A percentile compares a stretch with the other conserved stretches of the same genome.
phyloP scores from a whole-genome alignment of 2,329 filamentous ascomycete species.

The Tricladium varicosporioides region DNA sequence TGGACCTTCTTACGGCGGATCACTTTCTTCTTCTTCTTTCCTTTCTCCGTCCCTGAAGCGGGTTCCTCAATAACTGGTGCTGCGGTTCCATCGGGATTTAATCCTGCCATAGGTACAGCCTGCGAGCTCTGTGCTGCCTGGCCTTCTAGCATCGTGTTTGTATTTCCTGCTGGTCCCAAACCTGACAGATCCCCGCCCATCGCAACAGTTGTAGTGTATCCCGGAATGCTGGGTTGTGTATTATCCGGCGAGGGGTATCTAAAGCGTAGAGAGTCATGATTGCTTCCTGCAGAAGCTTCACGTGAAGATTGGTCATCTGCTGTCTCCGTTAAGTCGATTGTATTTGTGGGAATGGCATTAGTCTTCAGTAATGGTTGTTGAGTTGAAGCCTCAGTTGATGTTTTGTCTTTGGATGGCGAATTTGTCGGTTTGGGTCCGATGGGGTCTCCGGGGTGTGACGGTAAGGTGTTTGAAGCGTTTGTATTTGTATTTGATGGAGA shows the following conservation, averaged over 20 bases:
- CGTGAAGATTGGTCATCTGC: background rate
- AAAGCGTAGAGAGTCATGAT: too few species aligned
- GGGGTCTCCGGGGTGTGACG: too few species aligned
- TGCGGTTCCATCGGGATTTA: constrained; percentile 30
- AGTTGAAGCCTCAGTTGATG: background rate
- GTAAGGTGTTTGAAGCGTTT: too few species aligned
- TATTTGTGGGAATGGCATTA: too few species aligned
- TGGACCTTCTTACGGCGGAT: constrained; percentile 22
- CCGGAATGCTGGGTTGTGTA: background rate
- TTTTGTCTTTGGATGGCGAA: background rate
- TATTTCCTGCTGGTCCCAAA: constrained; percentile 10
- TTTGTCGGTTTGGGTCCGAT: background rate
- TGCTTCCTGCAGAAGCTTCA: too few species aligned
- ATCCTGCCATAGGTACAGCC: constrained; percentile 22
- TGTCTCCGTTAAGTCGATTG: too few species aligned
- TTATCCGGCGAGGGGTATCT: background rate
- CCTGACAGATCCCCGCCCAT: constrained; percentile 8
- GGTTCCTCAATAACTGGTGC: constrained; percentile 17
- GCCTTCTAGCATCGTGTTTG: constrained; percentile 3
- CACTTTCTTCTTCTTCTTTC: constrained; percentile 23
- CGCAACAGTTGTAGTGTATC: constrained; percentile 9
- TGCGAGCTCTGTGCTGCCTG: constrained; percentile 17
- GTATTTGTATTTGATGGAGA: too few species aligned
- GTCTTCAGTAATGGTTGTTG: background rate
- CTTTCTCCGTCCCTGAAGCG: constrained; percentile 19